Conservation (phyloP, 116 monocot genomes). For the Iris pallida region DNA sequence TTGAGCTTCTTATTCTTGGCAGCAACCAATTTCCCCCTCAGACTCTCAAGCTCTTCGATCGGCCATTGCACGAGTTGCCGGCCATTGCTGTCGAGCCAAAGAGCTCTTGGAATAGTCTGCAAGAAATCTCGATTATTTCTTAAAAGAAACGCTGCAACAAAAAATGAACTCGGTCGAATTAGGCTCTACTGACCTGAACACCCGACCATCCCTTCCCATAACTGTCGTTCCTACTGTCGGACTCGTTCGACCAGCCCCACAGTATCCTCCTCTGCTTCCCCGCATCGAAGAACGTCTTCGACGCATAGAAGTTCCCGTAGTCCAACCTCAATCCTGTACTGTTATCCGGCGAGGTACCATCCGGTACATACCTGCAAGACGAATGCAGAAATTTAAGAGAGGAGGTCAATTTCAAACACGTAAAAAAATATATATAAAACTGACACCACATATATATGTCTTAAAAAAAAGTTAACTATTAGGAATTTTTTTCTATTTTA, state of each 20-base stretch:
- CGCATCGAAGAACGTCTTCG: constrained; percentile 31
- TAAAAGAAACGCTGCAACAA: neutral
- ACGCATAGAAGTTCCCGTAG: constrained; percentile 56
- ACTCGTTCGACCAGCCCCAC: constrained; percentile 44
- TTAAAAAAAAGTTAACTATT: too few species aligned
- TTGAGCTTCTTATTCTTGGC: constrained; percentile 14
- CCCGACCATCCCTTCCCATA: constrained; percentile 45
- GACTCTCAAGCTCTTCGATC: constrained; percentile 47
- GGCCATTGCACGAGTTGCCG: constrained; percentile 71
- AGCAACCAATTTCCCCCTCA: constrained; percentile 30
- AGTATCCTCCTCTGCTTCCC: constrained; percentile 24
- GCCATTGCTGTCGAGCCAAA: constrained; percentile 49
- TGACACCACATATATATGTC: too few species aligned
- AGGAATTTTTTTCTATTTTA: too few species aligned
- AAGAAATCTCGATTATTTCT: neutral
- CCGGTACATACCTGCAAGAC: constrained; percentile 21
- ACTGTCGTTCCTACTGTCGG: constrained; percentile 20
- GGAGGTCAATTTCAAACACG: too few species aligned
- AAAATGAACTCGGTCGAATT: neutral
- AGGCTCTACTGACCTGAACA: constrained; percentile 12
- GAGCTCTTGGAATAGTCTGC: constrained; percentile 54
- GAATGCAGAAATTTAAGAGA: too few species aligned
- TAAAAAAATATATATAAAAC: too few species aligned
- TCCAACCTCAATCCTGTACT: constrained; percentile 34
- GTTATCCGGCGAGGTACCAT: constrained; percentile 15